Base-by-base conservation (phyloP, 108 stramenopile species). In the Pelagomonas calceolata region DNA sequence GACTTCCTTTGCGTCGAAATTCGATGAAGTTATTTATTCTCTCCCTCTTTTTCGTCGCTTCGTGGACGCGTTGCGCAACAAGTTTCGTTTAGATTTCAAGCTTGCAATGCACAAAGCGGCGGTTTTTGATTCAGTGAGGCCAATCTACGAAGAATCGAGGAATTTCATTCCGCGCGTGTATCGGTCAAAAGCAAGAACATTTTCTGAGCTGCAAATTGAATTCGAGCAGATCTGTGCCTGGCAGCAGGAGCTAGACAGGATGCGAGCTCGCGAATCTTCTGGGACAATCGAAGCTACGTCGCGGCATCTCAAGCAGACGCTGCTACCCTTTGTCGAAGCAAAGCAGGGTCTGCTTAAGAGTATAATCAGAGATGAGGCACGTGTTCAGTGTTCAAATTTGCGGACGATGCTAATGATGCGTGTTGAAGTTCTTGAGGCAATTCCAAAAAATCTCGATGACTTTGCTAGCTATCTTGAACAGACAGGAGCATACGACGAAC, bases 191-290 rank as follows among this genome's bases (percentile, higher is more conserved):
- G 0, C 63, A 16, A 30, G 71, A 66, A 4, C 71, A n/a, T 64
- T 65, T 16, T 29, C 71, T 66, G 37, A 60, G 10, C 1, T 26
- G 3, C 51, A 26, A 32, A 76, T 43, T 17, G 75, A 80, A 66
- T 75, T 84, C 77, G 79, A 82, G 71, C 18, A 44, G 45, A 30
- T 72, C 29, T 12, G 36, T 26, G 67, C n/a, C 63, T 86, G 84
- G 84, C 69, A 73, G 30, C 79, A 83, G 46, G 82, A 86, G 64
- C 79, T 86, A 18, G 82, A 84, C 63, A 82, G 81, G 78, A 81
- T 86, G 79, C 76, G 81, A 4, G 72, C 73, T 4, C 69, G 79
- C 33, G 75, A 82, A 15, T 72, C 73, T 15, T 73, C 72, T 64
- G 85, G 85, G 9, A 82, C 79, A 17, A 75, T 85, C 39, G 81